phyloP scores from a whole-genome alignment of 2,329 filamentous ascomycete species.

The Escovopsis sp. region DNA sequence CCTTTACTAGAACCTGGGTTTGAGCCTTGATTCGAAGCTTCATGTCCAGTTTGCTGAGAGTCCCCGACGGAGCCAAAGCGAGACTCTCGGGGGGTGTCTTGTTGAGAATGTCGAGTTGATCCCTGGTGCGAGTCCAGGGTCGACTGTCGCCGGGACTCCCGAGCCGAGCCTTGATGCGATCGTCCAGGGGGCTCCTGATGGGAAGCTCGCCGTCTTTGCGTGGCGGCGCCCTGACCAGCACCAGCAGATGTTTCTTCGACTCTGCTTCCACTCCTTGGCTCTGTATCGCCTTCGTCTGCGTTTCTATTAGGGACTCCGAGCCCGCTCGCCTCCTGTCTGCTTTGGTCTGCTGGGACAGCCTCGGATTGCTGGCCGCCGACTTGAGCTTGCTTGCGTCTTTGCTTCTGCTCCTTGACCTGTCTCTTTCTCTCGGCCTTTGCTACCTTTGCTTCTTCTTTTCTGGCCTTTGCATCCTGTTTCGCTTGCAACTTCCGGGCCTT shows the following conservation, averaged over 20 bases:
- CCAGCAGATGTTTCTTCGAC: neutral
- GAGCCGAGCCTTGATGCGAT: too few species aligned
- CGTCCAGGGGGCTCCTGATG: too few species aligned
- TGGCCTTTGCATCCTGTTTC: conserved; percentile 21
- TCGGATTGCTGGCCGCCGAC: conserved; percentile 1
- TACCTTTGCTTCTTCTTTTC: conserved; percentile 37
- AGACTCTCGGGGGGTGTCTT: too few species aligned
- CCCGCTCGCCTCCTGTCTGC: neutral
- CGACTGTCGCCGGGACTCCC: too few species aligned
- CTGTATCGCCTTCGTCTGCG: neutral
- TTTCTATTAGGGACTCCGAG: neutral
- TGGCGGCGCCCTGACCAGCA: too few species aligned
- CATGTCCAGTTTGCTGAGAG: neutral
- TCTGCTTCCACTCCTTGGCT: neutral
- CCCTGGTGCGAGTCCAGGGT: too few species aligned
- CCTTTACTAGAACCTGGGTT: conserved; percentile 1
- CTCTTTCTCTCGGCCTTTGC: conserved; percentile 39
- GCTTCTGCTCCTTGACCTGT: conserved; percentile 36
- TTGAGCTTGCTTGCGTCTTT: conserved; percentile 19
- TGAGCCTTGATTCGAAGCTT: neutral
- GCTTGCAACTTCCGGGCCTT: conserved; percentile 8
- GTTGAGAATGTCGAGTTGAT: too few species aligned
- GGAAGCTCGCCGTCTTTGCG: too few species aligned
- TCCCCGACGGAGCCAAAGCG: too few species aligned
- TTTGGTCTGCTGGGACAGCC: neutral